Evolutionary conservation across 2,329 filamentous ascomycete genomes (phyloP), one percentile per base, ranked within the genome.

Genomic region (Hymenoscyphus infarciens): DNA sequence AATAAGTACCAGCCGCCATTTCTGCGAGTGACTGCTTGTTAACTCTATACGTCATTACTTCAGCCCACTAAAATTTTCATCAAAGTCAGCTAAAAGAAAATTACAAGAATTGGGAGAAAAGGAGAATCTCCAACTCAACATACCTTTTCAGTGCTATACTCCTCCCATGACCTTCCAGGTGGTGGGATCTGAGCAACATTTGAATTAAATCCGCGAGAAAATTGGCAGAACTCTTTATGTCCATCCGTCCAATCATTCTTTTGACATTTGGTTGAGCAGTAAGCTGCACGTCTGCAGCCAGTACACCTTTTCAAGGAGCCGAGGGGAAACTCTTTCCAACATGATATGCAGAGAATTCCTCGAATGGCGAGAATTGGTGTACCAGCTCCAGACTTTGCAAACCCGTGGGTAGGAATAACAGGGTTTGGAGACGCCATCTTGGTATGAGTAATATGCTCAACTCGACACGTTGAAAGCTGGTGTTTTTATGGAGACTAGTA

Each of bases 221-320:
- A 42, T 8, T 54, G 57, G 49, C 66, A 68, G 13, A 64, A 15
- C 4, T 58, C 53, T 33, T 66, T 65, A 42, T 68, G 66, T 8
- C 56, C 61, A 45, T 56, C 58, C 39, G 64, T 62, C 71, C 71
- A 71, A 35, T 72, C 61, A 22, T 49, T 59, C 61, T 63, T 65
- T 49, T 73, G 70, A 53, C 71, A 73, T 49, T 65, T 60, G 19
- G 45, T 61, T 2, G 69, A 71, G 63, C 69, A 73, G 38, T 73
- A 62, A 53, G 53, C 61, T 5, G 62, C 62, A n/a, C 65, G 63
- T 59, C 60, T 62, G 52, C 65, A 67, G 10, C 54, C 42, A 7
- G 49, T 31, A 29, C 63, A 67, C 33, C 54, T 62, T 25, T 61
- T 61, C 31, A 67, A 56, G 5, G 55, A 61, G 2, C 42, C 42